These are phyloP conservation scores for Apiospora saccharicola DNA, from an alignment of 2,329 filamentous ascomycete species.

Conservation along the genomic window DNA sequence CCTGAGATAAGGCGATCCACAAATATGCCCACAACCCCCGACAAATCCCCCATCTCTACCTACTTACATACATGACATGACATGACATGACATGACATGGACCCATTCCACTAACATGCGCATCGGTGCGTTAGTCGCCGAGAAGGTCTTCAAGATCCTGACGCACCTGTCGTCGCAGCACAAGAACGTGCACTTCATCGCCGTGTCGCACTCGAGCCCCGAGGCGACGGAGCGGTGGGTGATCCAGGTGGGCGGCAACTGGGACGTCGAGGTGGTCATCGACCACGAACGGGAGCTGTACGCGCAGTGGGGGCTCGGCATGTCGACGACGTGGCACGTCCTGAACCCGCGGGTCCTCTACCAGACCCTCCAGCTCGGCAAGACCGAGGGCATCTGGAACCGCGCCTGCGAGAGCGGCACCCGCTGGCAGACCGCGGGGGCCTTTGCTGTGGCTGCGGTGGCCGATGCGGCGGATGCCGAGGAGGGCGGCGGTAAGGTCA, in stretches of 20 bases:
- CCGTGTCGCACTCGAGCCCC: conserved; percentile 66
- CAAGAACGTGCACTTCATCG: conserved; percentile 62
- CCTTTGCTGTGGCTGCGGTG: conserved; percentile 65
- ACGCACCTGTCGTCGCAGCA: conserved; percentile 59
- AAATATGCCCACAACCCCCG: neutral
- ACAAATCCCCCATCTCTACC: neutral
- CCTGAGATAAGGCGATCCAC: neutral
- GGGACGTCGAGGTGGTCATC: conserved; percentile 64
- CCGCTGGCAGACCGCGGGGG: conserved; percentile 73
- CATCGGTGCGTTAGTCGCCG: conserved; percentile 60
- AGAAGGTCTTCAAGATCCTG: conserved; percentile 68
- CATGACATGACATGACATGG: too few species aligned
- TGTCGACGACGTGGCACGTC: conserved; percentile 68
- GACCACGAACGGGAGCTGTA: conserved; percentile 68
- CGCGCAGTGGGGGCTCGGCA: conserved; percentile 70
- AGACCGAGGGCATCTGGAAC: conserved; percentile 71
- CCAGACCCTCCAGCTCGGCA: conserved; percentile 64
- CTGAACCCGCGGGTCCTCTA: conserved; percentile 65
- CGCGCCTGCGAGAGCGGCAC: conserved; percentile 69
- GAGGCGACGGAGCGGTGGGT: conserved; percentile 65
- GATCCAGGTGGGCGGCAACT: conserved; percentile 61
- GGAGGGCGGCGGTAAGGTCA: conserved; percentile 57
- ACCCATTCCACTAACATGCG: neutral
- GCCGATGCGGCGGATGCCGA: conserved; percentile 60
- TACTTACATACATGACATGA: neutral